Base-by-base conservation (phyloP, 176 grass and related monocot species). In the Phragmites australis region DNA sequence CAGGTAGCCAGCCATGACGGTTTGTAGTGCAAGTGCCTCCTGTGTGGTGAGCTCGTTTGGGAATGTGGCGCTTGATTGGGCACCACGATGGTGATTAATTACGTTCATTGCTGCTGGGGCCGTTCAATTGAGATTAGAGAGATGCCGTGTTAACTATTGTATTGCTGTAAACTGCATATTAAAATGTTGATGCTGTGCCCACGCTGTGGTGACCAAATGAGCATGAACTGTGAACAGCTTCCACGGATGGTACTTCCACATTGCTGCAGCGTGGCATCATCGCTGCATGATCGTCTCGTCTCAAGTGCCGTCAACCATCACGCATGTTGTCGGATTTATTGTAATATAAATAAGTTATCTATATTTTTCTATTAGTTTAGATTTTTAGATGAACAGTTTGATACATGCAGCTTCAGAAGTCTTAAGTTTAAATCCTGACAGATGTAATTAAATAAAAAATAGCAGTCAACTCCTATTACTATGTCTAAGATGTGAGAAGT, bases 11-110 rank as follows among this genome's bases (percentile, higher is more conserved):
- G 46, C 15, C 73, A 30, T 65, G 58, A 31, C 64, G 55, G 49
- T 79, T 62, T 51, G 31, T 44, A 1, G 65, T 18, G 18, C 60
- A 54, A 13, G 40, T 71, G 34, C 43, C 42, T 26, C 10, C 65
- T 71, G 72, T 52, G 87, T 89, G 82, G 77, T 25, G 77, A 49
- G 77, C 82, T 72, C 77, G 87, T 82, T 71, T 17, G 54, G 3
- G 82, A 49, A 55, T 65, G 45, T 81, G 77, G 26, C 45, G 46
- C 39, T 85, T 85, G 68, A 48, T 58, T 69, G 82, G 56, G 25
- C 55, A 4, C 40, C 87, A 89, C 82, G 87, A 85, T 56, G 19
- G 63, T 29, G 44, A 64, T 85, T 64, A 80, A 11, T 37, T 62
- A 29, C 19, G 61, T 42, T 74, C 30, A 79, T 74, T 41, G 39